Evolutionary conservation across 2,329 filamentous ascomycete genomes (phyloP).

Genomic region (Rosellinia necatrix): DNA sequence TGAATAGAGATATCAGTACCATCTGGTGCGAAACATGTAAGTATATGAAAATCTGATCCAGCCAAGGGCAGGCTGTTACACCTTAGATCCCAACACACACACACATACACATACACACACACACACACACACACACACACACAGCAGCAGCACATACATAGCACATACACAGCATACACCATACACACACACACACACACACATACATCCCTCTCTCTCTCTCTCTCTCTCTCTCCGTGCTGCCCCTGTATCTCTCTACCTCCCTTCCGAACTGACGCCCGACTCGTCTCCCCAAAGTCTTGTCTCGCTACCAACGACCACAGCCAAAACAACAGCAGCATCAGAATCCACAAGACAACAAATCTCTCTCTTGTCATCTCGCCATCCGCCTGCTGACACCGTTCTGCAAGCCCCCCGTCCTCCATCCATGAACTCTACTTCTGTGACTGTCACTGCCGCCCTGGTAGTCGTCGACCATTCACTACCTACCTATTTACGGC

Average conservation of each 20-base stretch:
- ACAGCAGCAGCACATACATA: neutral
- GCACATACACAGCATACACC: neutral
- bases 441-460: too few species aligned
- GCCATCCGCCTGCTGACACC: too few species aligned
- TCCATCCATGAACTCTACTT: too few species aligned
- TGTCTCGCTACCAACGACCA: too few species aligned
- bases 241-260: neutral
- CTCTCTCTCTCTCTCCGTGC: neutral
- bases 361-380: neutral
- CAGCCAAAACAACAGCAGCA: too few species aligned
- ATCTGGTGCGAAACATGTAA: conserved; percentile 7
- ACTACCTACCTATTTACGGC: neutral
- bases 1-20: neutral
- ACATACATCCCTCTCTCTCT: neutral
- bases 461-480: neutral
- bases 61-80: conserved; percentile 32
- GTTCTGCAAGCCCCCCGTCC: too few species aligned
- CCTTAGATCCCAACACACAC: conserved; percentile 26
- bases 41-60: conserved; percentile 22
- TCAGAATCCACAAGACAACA: neutral
- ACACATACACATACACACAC: conserved; percentile 2
- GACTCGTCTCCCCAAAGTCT: too few species aligned
- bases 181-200: neutral
- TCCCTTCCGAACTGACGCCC: neutral
- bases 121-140: neutral